These are phyloP conservation scores for Tuber calosporum DNA, from an alignment of 495 filamentous ascomycete species.

Conservation along the genomic window DNA sequence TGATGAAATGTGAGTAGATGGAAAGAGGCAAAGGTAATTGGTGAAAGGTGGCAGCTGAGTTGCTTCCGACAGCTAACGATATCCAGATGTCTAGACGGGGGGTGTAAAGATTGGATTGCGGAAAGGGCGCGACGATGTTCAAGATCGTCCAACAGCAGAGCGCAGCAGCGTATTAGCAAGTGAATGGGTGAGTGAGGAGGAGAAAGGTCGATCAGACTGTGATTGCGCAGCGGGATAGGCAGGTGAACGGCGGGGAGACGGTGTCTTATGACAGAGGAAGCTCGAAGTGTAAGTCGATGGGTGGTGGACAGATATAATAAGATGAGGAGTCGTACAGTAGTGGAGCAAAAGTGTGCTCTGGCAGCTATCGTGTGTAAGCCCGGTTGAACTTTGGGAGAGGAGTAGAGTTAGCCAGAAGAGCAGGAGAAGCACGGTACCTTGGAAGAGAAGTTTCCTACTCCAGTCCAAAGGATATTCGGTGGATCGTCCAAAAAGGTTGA, in stretches of 20 bases:
- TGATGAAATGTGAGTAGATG: conserved; percentile 6
- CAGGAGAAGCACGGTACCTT: conserved; percentile 19
- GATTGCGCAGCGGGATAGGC: conserved; percentile 34
- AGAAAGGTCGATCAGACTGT: conserved; percentile 30
- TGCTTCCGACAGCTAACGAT: not conserved
- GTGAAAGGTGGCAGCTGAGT: conserved; percentile 11
- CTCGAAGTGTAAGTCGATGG: not conserved
- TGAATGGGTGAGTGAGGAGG: conserved; percentile 26
- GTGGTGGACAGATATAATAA: conserved; percentile 3
- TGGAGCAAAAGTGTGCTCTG: not conserved
- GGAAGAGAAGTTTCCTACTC: conserved; percentile 19
- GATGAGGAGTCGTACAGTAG: not conserved
- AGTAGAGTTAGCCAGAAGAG: conserved; percentile 28
- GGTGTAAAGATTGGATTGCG: conserved; percentile 29
- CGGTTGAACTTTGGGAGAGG: conserved; percentile 12
- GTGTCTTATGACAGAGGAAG: conserved; percentile 25
- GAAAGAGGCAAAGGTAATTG: conserved; percentile 14
- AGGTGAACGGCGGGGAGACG: conserved; percentile 30
- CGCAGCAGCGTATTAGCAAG: conserved; percentile 35
- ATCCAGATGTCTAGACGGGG: conserved; percentile 6
- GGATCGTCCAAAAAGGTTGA: conserved; percentile 35
- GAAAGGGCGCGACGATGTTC: conserved; percentile 28
- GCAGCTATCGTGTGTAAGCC: conserved; percentile 1
- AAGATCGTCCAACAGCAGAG: conserved; percentile 34
- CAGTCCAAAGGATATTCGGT: conserved; percentile 29